Percentiles rank a stretch among this genome's conserved stretches.
Evolutionary conservation across 495 filamentous ascomycete genomes (phyloP).

Genomic region (Xylaria scruposa): DNA sequence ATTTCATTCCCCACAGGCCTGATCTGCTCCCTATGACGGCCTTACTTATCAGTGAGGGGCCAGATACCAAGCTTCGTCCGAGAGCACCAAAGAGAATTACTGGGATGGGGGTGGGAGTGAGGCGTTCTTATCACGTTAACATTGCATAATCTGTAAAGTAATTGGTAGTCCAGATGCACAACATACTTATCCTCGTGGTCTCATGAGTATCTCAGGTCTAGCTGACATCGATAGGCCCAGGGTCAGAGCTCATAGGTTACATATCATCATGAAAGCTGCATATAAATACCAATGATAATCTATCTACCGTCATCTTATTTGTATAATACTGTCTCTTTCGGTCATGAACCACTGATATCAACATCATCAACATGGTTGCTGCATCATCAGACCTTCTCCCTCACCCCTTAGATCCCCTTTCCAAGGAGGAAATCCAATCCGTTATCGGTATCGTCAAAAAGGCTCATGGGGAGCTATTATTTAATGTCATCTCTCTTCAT

Average conservation of each 20-base stretch:
- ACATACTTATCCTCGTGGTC: background rate
- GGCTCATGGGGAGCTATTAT: constrained; percentile 74
- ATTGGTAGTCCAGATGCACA: background rate
- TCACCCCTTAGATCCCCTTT: constrained; percentile 88
- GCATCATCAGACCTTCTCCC: constrained; percentile 34
- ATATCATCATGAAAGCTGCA: background rate
- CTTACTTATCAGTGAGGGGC: constrained; percentile 32
- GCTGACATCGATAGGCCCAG: background rate
- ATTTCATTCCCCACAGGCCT: background rate
- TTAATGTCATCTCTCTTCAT: constrained; percentile 88
- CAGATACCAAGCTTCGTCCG: background rate
- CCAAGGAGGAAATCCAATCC: constrained; percentile 76
- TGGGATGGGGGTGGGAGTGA: background rate
- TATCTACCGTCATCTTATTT: background rate
- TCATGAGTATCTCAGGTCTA: constrained; percentile 3
- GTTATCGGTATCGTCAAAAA: constrained; percentile 73
- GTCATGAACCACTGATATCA: background rate
- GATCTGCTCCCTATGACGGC: background rate
- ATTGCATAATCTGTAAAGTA: constrained; percentile 23
- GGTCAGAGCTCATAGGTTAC: background rate
- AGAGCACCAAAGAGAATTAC: background rate
- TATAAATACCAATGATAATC: background rate
- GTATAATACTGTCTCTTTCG: background rate
- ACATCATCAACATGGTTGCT: constrained; percentile 31
- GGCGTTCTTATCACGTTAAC: constrained; percentile 21